A percentile compares a stretch with the other conserved stretches of the same genome.
phyloP scores from a whole-genome alignment of 257 asterid species.

The Primulina eburnea region DNA sequence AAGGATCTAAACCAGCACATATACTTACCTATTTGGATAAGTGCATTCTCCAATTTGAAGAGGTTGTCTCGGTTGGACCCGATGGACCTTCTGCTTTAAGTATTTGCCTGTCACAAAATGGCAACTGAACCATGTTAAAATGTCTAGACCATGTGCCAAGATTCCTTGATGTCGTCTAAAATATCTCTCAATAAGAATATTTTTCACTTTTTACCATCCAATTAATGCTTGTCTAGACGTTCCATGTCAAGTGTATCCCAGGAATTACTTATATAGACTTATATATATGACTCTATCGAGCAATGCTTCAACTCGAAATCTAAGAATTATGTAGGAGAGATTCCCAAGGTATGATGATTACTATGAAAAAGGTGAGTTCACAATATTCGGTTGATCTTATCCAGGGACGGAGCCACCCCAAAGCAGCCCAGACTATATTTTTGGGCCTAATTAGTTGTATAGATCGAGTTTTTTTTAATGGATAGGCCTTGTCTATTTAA shows the following conservation, averaged over 20 bases:
- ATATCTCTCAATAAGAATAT: neutral
- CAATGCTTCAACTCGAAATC: neutral
- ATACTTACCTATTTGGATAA: constrained; percentile 54
- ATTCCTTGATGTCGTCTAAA: neutral
- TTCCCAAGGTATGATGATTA: too few relatives aligned
- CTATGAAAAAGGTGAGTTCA: too few relatives aligned
- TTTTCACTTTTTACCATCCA: neutral
- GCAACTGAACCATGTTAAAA: neutral
- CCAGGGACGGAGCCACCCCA: too few relatives aligned
- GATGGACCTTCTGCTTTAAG: constrained; percentile 90
- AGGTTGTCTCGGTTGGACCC: constrained; percentile 92
- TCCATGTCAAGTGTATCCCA: neutral
- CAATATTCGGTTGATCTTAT: too few relatives aligned
- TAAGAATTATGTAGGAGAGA: neutral
- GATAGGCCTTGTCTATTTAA: too few relatives aligned
- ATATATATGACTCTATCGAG: too few relatives aligned
- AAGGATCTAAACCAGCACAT: constrained; percentile 1
- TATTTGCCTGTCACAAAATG: constrained; percentile 56
- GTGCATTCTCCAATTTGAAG: constrained; percentile 85
- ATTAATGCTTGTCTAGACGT: neutral
- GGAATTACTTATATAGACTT: neutral
- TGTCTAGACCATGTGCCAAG: neutral
- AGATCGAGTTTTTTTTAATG: too few relatives aligned
- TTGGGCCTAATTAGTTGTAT: too few relatives aligned
- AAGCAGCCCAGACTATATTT: too few relatives aligned